Percentiles rank a stretch among this genome's conserved stretches.
These are phyloP conservation scores for Neurospora sp. DNA, from an alignment of 495 filamentous ascomycete genomes.

Conservation along the genomic window DNA sequence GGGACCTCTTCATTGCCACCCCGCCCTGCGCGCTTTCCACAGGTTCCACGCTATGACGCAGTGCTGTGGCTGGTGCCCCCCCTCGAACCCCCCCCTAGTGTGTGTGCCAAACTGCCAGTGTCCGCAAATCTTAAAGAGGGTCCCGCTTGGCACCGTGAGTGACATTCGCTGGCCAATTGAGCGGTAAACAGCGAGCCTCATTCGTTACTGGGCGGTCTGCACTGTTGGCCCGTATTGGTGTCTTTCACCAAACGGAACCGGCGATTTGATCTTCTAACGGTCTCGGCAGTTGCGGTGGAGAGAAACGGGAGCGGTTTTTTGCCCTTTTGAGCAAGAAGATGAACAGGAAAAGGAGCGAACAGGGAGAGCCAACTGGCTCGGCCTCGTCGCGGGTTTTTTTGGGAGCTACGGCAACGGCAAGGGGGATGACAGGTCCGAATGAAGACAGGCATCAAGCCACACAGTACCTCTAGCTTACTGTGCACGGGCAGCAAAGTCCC, in stretches of 20 bases:
- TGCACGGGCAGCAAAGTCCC: background rate
- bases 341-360: background rate
- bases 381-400: background rate
- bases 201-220: background rate
- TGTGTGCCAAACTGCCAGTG: background rate
- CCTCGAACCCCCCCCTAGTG: no score
- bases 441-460: background rate
- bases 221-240: background rate
- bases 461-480: background rate
- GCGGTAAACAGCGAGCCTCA: background rate
- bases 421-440: background rate
- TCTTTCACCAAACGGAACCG: background rate
- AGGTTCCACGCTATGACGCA: slow-evolving; percentile 11
- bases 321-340: background rate
- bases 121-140: background rate
- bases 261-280: background rate
- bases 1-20: background rate
- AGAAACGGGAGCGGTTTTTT: background rate
- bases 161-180: background rate
- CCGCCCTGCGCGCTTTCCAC: background rate
- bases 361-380: background rate
- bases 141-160: background rate
- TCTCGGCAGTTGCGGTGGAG: background rate
- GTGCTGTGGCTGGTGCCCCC: slow-evolving; percentile 11
- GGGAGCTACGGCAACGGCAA: background rate